Conservation (phyloP, 768 basidiomycete species). For the Amanita jacksonii region DNA sequence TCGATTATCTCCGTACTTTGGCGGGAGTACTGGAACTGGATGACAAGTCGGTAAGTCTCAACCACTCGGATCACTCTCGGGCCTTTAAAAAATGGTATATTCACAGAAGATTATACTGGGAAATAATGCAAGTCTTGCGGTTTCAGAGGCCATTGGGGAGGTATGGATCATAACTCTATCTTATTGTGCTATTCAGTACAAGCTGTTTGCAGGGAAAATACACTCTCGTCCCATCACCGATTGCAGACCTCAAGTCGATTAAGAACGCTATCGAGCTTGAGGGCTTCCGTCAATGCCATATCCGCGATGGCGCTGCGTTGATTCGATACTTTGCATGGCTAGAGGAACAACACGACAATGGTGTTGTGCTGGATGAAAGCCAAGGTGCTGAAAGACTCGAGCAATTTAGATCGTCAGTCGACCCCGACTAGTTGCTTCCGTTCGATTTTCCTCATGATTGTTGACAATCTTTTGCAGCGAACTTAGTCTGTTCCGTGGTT, state of each 20-base stretch:
- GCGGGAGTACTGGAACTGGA: slow-evolving; percentile 23
- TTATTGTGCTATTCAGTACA: not conserved
- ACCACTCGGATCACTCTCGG: not conserved
- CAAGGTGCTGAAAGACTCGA: slow-evolving; percentile 75
- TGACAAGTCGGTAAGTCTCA: slow-evolving; percentile 21
- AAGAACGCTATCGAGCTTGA: slow-evolving; percentile 78
- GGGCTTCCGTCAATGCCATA: slow-evolving; percentile 83
- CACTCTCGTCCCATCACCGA: slow-evolving; percentile 54
- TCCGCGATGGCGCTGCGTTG: slow-evolving; percentile 84
- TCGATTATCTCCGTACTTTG: slow-evolving; percentile 49
- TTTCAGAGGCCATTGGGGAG: slow-evolving; percentile 71
- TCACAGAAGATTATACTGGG: slow-evolving; percentile 70
- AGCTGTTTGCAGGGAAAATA: slow-evolving; percentile 41
- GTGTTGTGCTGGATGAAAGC: slow-evolving; percentile 60
- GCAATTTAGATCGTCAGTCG: slow-evolving; percentile 64
- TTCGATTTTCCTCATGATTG: not conserved
- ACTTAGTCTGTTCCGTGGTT: slow-evolving; percentile 69
- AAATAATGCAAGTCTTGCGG: slow-evolving; percentile 70
- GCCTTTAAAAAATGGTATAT: not conserved
- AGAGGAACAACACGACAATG: slow-evolving; percentile 67
- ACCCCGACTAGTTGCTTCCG: slow-evolving; percentile 4
- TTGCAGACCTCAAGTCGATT: slow-evolving; percentile 72
- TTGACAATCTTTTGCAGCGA: slow-evolving; percentile 50
- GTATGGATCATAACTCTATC: slow-evolving; percentile 22
- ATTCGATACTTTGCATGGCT: slow-evolving; percentile 92